Conservation (phyloP, 306 rosid genomes). For the Gillenia trifoliata region DNA sequence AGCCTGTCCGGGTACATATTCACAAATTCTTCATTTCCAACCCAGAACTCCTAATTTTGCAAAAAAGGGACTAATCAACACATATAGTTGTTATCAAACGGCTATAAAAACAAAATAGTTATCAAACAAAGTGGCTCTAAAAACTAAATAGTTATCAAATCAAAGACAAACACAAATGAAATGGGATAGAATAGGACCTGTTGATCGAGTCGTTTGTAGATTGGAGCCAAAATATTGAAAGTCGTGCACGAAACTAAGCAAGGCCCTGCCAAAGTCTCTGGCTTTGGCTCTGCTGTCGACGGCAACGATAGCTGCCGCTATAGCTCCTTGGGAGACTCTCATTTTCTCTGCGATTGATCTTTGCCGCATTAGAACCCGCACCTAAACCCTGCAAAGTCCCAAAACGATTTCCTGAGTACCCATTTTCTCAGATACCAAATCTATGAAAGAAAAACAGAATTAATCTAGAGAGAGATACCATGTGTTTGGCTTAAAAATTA, state of each 20-base stretch:
- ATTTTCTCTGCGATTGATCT: constrained; percentile 2
- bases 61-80: constrained; percentile 11
- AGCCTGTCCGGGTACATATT: constrained; percentile 68
- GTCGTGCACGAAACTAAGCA: constrained; percentile 68
- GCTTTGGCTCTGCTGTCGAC: constrained; percentile 28
- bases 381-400: background rate
- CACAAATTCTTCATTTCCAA: constrained; percentile 87
- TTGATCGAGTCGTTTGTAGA: constrained; percentile 78
- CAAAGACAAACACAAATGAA: background rate
- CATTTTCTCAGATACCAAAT: background rate
- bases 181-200: constrained; percentile 39
- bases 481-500: no score
- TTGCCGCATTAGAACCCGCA: background rate
- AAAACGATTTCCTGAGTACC: background rate
- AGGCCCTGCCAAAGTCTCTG: constrained; percentile 21
- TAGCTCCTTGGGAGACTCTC: constrained; percentile 36
- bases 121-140: no score
- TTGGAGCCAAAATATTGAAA: constrained; percentile 81
- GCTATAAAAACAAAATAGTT: background rate
- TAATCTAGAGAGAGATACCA: background rate
- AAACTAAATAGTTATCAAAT: no score
- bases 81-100: background rate
- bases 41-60: constrained; percentile 82
- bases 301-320: constrained; percentile 24
- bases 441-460: background rate